Percentiles rank a stretch among this genome's conserved stretches.
Evolutionary conservation across 2,329 filamentous ascomycete species (phyloP).

Genomic region (Xylariaceae sp.): DNA sequence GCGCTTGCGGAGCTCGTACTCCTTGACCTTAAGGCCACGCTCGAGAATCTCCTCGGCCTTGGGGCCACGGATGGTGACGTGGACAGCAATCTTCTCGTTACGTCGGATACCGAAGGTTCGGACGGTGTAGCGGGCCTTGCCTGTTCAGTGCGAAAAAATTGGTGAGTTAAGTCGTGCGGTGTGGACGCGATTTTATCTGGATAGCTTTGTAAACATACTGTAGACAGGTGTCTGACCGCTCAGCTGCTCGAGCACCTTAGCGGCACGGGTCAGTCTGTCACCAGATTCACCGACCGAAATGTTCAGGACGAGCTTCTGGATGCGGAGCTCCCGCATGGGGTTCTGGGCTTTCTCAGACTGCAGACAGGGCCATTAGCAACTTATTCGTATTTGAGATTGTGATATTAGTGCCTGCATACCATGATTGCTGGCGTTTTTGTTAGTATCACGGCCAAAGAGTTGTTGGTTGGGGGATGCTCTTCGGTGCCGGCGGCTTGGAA

Average conservation of each 20-base stretch:
- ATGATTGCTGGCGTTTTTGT: conserved; percentile 32
- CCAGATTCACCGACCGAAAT: conserved; percentile 98
- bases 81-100: conserved; percentile 99
- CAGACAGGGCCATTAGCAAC: conserved; percentile 23
- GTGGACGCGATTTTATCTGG: background rate
- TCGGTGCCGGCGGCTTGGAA: conserved; percentile 6
- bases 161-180: conserved; percentile 13
- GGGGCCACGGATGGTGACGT: conserved; percentile 98
- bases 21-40: conserved; percentile 99
- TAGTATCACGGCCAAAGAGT: conserved; percentile 23
- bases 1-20: conserved; percentile 98
- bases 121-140: conserved; percentile 99
- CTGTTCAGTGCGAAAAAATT: conserved; percentile 40
- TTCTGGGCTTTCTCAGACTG: conserved; percentile 84
- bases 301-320: conserved; percentile 69
- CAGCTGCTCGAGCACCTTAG: conserved; percentile 99
- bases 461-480: conserved; percentile 7
- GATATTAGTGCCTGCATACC: conserved; percentile 33
- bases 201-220: conserved; percentile 56
- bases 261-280: conserved; percentile 99
- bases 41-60: conserved; percentile 99
- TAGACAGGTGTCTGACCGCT: conserved; percentile 99
- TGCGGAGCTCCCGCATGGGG: conserved; percentile 98
- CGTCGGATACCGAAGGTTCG: conserved; percentile 99
- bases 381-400: background rate